These are phyloP conservation scores for Candida gigantensis DNA, from an alignment of 1,139 yeast genomes.

Conservation along the genomic window DNA sequence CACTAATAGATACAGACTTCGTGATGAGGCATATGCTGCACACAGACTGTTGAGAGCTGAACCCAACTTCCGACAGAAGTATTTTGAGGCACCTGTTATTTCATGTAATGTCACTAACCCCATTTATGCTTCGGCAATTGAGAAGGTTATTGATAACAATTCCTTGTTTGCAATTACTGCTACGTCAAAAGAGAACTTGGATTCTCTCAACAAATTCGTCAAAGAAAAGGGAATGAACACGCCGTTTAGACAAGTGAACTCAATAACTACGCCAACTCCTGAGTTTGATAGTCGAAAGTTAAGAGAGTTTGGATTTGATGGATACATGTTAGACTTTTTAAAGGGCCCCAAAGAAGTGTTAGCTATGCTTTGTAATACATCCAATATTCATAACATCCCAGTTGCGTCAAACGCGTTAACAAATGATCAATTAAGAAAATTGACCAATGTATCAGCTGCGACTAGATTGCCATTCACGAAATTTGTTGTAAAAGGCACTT, in stretches of 20 bases:
- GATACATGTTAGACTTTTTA: slow-evolving; percentile 70
- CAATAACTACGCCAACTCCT: slow-evolving; percentile 15
- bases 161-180: slow-evolving; percentile 54
- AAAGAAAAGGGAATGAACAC: slow-evolving; percentile 33
- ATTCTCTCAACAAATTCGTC: slow-evolving; percentile 27
- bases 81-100: slow-evolving; percentile 78
- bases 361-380: slow-evolving; percentile 66
- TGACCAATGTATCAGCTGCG: slow-evolving; percentile 33
- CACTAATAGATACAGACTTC: slow-evolving; percentile 23
- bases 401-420: slow-evolving; percentile 49
- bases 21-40: slow-evolving; percentile 32
- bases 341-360: slow-evolving; percentile 77
- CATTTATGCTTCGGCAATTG: slow-evolving; percentile 55
- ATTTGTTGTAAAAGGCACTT: slow-evolving; percentile 60
- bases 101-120: slow-evolving; percentile 56
- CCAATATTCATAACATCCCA: slow-evolving; percentile 64
- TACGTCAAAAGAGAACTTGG: slow-evolving; percentile 27
- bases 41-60: slow-evolving; percentile 33
- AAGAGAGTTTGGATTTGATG: slow-evolving; percentile 67
- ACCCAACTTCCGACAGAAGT: slow-evolving; percentile 35
- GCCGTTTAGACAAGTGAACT: slow-evolving; percentile 34
- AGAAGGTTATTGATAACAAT: slow-evolving; percentile 54
- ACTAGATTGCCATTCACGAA: slow-evolving; percentile 48
- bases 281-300: slow-evolving; percentile 35
- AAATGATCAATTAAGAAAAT: slow-evolving; percentile 38